These are phyloP conservation scores for Trichoderma arundinaceum DNA, from an alignment of 2,329 filamentous ascomycete species.

Conservation along the genomic window DNA sequence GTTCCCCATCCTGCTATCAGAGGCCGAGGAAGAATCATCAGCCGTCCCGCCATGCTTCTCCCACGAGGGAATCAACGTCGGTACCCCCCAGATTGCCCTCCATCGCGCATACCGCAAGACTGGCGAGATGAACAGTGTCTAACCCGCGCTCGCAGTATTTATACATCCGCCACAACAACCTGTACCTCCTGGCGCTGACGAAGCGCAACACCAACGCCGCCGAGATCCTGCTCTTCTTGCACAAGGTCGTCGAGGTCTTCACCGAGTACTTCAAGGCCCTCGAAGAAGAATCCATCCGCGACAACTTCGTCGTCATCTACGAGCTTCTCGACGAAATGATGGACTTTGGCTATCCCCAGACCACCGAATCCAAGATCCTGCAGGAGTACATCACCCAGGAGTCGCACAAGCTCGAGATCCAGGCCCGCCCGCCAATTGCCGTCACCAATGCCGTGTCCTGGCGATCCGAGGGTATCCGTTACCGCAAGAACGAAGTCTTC, in stretches of 20 bases:
- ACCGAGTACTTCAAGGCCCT: constrained; percentile 99
- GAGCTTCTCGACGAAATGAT: constrained; percentile 99
- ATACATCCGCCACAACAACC: constrained; percentile 98
- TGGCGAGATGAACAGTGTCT: constrained; percentile 2
- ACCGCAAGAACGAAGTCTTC: constrained; percentile 99
- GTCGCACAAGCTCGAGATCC: constrained; percentile 96
- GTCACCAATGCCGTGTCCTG: constrained; percentile 98
- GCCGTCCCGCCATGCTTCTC: constrained; percentile 98
- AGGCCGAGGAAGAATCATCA: constrained; percentile 98
- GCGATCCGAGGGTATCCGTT: constrained; percentile 96
- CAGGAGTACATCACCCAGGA: constrained; percentile 99
- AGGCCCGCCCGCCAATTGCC: constrained; percentile 93
- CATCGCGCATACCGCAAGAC: constrained; percentile 11
- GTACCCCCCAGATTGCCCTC: constrained; percentile 43
- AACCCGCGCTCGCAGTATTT: constrained; percentile 70
- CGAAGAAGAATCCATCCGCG: constrained; percentile 96
- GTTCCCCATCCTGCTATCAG: constrained; percentile 92
- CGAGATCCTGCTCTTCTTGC: constrained; percentile 96
- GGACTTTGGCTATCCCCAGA: constrained; percentile 99
- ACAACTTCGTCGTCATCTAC: constrained; percentile 99
- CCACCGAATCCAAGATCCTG: constrained; percentile 96
- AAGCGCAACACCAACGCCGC: constrained; percentile 99
- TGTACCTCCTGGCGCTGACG: constrained; percentile 95
- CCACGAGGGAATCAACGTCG: constrained; percentile 95
- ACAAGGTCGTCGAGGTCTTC: constrained; percentile 98